Evolutionary conservation across 495 filamentous ascomycete genomes (phyloP).

Genomic region (Neurospora tetraspora): DNA sequence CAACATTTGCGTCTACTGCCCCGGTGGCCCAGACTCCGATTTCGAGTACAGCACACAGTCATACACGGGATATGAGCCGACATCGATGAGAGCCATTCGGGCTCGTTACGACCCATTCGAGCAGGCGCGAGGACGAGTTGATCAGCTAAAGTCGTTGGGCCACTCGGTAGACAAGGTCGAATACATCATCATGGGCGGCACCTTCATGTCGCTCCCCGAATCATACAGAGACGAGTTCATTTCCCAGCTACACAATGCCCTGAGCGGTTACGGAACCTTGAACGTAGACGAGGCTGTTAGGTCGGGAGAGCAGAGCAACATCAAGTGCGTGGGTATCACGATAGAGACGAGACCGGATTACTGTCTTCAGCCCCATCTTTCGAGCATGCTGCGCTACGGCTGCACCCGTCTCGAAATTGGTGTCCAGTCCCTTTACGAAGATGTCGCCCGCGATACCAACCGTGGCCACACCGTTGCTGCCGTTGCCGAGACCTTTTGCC

Average conservation of each 20-base stretch:
- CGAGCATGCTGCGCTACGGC: slow-evolving; percentile 90
- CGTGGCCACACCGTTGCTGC: slow-evolving; percentile 91
- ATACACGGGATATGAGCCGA: slow-evolving; percentile 96
- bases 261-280: slow-evolving; percentile 82
- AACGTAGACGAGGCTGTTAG: slow-evolving; percentile 92
- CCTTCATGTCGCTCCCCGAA: slow-evolving; percentile 92
- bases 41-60: slow-evolving; percentile 99
- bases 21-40: slow-evolving; percentile 91
- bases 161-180: slow-evolving; percentile 98
- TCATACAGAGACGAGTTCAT: slow-evolving; percentile 88
- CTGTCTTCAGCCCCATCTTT: slow-evolving; percentile 83
- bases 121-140: slow-evolving; percentile 89
- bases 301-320: slow-evolving; percentile 84
- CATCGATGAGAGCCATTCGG: slow-evolving; percentile 94
- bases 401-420: slow-evolving; percentile 92
- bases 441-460: slow-evolving; percentile 97
- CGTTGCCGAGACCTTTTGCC: slow-evolving; percentile 87
- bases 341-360: slow-evolving; percentile 97
- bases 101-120: slow-evolving; percentile 97
- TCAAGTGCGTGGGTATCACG: slow-evolving; percentile 96
- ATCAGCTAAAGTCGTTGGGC: slow-evolving; percentile 88
- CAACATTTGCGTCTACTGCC: slow-evolving; percentile 98
- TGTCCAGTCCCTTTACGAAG: slow-evolving; percentile 94
- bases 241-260: slow-evolving; percentile 88
- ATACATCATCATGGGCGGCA: slow-evolving; percentile 99